Evolutionary conservation across 1,139 yeast genomes (phyloP), one percentile per base, ranked within the genome.

Genomic region (Pichia sp.): DNA sequence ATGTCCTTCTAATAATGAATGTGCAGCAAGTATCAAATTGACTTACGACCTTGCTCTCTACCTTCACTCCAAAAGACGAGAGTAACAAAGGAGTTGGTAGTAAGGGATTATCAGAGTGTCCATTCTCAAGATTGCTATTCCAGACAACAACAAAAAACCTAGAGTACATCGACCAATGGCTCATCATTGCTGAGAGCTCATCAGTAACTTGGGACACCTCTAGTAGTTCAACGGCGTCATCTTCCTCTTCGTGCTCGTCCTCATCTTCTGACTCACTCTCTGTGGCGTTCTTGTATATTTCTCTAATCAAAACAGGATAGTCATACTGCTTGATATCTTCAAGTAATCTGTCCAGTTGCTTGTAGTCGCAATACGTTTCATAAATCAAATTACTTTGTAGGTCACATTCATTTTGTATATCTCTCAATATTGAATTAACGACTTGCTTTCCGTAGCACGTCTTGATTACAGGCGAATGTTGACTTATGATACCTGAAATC

Each of bases 351-450:
- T 69, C 75, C 10, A 86, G 55, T 28, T 81, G 66, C 44, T 85
- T 70, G 33, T 74, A 69, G 47, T 85, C 96, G 64, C 79, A 76
- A 53, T 86, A 86, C 0, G 94, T 85, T 55, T 91, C 97, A 38
- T 85, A 67, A 10, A 91, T 82, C 32, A 91, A 64, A 1, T 94
- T 94, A 18, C 93, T 82, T 53, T 91, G 98, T 12, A 88, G 69
- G 53, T 91, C 98, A 16, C 94, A 81, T 53, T 91, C 98, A 39
- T 73, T 67, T 57, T 91, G 95, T 24, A 91, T 79, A 39, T 73
- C 74, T 20, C 70, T 75, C 46, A 88, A 69, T 5, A 88, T 88
- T 32, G 67, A 68, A 4, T 69, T 62, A 66, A 88, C 77, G 20
- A 85, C 78, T 15, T 68, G 60, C 1, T 67, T 65, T 6, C 85